Conservation (phyloP, 1,139 yeast genomes). For the Nematodospora anomalae region DNA sequence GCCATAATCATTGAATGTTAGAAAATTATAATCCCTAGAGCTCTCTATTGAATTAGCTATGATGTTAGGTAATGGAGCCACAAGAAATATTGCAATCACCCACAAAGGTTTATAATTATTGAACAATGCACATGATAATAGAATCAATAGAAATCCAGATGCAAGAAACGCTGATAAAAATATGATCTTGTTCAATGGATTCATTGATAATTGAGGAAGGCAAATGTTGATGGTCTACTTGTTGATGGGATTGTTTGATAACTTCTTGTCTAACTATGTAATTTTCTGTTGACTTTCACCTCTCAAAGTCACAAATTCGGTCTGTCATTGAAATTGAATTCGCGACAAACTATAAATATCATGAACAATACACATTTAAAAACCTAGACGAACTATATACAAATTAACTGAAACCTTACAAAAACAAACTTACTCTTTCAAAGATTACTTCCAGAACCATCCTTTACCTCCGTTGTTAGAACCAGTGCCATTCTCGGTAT, state of each 20-base stretch:
- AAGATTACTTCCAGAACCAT: conserved; percentile 25
- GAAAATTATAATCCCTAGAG: conserved; percentile 53
- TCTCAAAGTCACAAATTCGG: too few relatives aligned
- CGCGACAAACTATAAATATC: too few relatives aligned
- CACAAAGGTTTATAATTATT: conserved; percentile 70
- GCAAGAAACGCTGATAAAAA: conserved; percentile 71
- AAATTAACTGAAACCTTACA: too few relatives aligned
- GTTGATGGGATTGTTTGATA: too few relatives aligned
- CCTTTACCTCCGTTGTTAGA: conserved; percentile 14
- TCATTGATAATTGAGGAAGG: conserved; percentile 21
- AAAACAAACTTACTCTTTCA: too few relatives aligned
- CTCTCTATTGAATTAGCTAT: conserved; percentile 43
- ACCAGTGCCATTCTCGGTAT: conserved; percentile 9
- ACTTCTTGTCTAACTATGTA: too few relatives aligned
- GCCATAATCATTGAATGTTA: conserved; percentile 57
- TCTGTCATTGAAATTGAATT: too few relatives aligned
- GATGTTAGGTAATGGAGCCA: conserved; percentile 72
- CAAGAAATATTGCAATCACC: conserved; percentile 61
- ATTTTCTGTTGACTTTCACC: too few relatives aligned
- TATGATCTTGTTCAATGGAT: conserved; percentile 70
- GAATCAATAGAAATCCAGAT: conserved; percentile 69
- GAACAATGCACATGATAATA: conserved; percentile 71
- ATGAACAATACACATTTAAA: too few relatives aligned
- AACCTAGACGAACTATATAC: too few relatives aligned
- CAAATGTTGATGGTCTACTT: not conserved